Conservation (phyloP, 108 stramenopile genomes). For the Pseudonitzschia delicatissima region DNA sequence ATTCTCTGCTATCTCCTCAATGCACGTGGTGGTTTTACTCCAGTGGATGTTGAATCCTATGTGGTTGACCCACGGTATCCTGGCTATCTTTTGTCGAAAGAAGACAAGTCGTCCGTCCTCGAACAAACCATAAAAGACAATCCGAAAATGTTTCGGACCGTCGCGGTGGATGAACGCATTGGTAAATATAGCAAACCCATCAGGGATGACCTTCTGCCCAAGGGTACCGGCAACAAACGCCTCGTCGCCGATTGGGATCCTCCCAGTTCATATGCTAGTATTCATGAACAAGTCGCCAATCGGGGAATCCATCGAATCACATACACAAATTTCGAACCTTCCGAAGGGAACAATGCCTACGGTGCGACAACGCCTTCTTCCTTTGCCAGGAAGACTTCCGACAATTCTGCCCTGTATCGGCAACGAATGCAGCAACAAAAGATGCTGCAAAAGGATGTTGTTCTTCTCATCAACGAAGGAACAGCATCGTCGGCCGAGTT, state of each 20-base stretch:
- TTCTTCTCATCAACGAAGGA: slow-evolving; percentile 81
- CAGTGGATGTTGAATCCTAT: slow-evolving; percentile 79
- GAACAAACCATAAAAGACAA: slow-evolving; percentile 63
- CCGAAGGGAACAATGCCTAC: background rate
- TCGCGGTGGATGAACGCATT: too few species aligned
- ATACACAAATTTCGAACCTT: background rate
- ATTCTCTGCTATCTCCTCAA: slow-evolving; percentile 79
- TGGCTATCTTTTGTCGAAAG: slow-evolving; percentile 70
- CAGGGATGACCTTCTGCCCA: too few species aligned
- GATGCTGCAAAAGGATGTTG: slow-evolving; percentile 55
- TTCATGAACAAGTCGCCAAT: slow-evolving; percentile 60
- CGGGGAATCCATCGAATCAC: slow-evolving; percentile 50
- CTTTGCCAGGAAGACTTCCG: background rate
- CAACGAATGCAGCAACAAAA: background rate
- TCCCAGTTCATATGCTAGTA: slow-evolving; percentile 66
- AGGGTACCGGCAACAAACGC: background rate
- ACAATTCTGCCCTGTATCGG: background rate
- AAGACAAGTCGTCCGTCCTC: slow-evolving; percentile 40
- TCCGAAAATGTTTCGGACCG: slow-evolving; percentile 52
- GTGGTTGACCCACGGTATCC: slow-evolving; percentile 70
- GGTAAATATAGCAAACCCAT: too few species aligned
- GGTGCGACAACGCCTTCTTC: background rate
- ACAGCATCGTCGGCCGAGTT: slow-evolving; percentile 84
- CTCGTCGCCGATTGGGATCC: slow-evolving; percentile 18
- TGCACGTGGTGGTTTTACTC: slow-evolving; percentile 73